Conservation (phyloP, 148 eudicot genomes). For the Silene uniflora region DNA sequence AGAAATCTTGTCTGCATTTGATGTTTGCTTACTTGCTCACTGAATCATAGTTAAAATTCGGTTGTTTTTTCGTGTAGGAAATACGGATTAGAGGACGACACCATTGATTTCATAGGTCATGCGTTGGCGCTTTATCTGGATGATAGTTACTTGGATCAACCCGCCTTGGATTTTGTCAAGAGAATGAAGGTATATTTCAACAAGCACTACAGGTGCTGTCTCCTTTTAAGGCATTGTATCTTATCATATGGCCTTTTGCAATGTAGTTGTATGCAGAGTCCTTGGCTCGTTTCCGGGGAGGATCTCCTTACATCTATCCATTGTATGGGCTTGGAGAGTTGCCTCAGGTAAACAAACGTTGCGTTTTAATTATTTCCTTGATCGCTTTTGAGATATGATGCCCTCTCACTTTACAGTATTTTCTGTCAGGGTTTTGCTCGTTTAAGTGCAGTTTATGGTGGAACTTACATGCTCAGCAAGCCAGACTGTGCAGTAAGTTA, state of each 20-base stretch:
- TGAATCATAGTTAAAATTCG: neutral
- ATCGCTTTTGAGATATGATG: neutral
- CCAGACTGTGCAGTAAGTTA: conserved; percentile 56
- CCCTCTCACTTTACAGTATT: neutral
- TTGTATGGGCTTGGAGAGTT: conserved; percentile 90
- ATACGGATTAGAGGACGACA: conserved; percentile 80
- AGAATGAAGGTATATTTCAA: conserved; percentile 36
- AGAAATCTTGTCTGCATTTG: neutral
- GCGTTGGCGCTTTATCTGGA: conserved; percentile 63
- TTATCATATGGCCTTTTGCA: conserved; percentile 15
- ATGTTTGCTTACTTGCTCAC: neutral
- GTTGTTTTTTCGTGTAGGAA: conserved; percentile 38
- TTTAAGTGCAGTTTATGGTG: conserved; percentile 87
- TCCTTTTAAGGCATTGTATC: neutral
- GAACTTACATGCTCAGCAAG: conserved; percentile 88
- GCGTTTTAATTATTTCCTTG: neutral
- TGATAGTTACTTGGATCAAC: conserved; percentile 69
- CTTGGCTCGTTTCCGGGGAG: conserved; percentile 81
- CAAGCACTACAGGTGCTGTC: too few species aligned
- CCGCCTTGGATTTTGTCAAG: conserved; percentile 68
- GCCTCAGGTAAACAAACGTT: conserved; percentile 50
- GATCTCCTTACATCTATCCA: conserved; percentile 96
- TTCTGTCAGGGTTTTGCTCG: conserved; percentile 69
- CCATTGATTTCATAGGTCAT: conserved; percentile 81
- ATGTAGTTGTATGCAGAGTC: conserved; percentile 73